Conservation (phyloP, 2,329 filamentous ascomycete genomes). For the Aspergillus sp. region DNA sequence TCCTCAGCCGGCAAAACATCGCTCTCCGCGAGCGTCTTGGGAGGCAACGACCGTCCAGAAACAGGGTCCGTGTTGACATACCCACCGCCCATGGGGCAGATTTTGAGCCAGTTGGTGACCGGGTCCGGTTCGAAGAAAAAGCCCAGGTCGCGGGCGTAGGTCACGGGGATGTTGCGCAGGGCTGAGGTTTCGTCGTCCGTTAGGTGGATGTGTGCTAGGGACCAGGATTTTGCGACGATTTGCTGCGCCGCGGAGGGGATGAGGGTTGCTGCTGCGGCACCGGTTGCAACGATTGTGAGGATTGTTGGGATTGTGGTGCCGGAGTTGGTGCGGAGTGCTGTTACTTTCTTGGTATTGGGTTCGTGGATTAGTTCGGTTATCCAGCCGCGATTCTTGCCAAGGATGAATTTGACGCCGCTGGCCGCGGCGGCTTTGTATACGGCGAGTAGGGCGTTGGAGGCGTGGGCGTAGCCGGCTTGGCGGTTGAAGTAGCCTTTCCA, state of each 20-base stretch:
- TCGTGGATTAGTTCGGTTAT: slow-evolving; percentile 37
- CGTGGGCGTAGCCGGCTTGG: slow-evolving; percentile 53
- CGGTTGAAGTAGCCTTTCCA: slow-evolving; percentile 56
- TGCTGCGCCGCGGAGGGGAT: slow-evolving; percentile 46
- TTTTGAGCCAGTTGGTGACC: slow-evolving; percentile 51
- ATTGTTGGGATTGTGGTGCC: slow-evolving; percentile 31
- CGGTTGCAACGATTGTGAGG: slow-evolving; percentile 47
- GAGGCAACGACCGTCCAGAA: slow-evolving; percentile 38
- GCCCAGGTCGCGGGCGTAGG: slow-evolving; percentile 55
- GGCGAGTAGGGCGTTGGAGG: slow-evolving; percentile 45
- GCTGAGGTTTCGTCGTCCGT: slow-evolving; percentile 48
- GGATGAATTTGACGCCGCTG: slow-evolving; percentile 38
- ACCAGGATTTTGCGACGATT: slow-evolving; percentile 52
- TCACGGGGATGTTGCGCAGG: slow-evolving; percentile 54
- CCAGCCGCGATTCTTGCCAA: slow-evolving; percentile 37
- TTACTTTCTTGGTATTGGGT: slow-evolving; percentile 14
- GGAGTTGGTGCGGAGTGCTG: slow-evolving; percentile 34
- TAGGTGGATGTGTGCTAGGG: slow-evolving; percentile 54
- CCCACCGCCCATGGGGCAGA: slow-evolving; percentile 54
- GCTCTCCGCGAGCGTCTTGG: slow-evolving; percentile 25
- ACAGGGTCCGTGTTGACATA: slow-evolving; percentile 46
- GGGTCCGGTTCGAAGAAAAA: slow-evolving; percentile 62
- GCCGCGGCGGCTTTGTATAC: slow-evolving; percentile 40
- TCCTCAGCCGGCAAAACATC: slow-evolving; percentile 50
- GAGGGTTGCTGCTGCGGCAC: slow-evolving; percentile 44